These are phyloP conservation scores for Aspergillus fijiensis DNA, from an alignment of 2,329 filamentous ascomycete species.

Conservation along the genomic window DNA sequence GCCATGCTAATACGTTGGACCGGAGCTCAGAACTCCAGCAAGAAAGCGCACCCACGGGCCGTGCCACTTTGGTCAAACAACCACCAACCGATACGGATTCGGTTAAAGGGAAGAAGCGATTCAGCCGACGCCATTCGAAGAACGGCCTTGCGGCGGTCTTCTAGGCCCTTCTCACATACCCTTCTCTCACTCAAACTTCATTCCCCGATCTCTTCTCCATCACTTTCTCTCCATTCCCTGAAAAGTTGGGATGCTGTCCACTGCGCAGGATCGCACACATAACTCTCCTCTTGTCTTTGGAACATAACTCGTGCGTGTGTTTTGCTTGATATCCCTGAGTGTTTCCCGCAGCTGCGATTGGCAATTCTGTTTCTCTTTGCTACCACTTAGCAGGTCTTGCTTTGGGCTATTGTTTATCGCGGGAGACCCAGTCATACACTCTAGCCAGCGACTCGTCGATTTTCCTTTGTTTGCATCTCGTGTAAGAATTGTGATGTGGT, in stretches of 20 bases:
- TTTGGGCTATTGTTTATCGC: conserved; percentile 24
- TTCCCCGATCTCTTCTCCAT: conserved; percentile 3
- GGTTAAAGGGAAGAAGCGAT: conserved; percentile 63
- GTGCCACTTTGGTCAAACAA: conserved; percentile 46
- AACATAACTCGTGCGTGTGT: conserved; percentile 18
- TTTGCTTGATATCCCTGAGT: conserved; percentile 19
- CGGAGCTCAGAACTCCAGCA: conserved; percentile 40
- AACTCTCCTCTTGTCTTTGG: conserved; percentile 12
- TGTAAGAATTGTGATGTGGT: conserved; percentile 23
- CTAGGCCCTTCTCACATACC: conserved; percentile 40
- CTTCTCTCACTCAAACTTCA: conserved; percentile 6
- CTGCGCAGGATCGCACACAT: conserved; percentile 18
- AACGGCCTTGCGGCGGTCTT: conserved; percentile 91
- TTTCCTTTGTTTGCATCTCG: conserved; percentile 20
- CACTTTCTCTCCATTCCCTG: neutral
- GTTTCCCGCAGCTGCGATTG: conserved; percentile 16
- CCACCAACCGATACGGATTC: conserved; percentile 51
- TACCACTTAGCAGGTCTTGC: conserved; percentile 12
- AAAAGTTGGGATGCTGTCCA: conserved; percentile 7
- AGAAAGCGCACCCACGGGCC: conserved; percentile 43
- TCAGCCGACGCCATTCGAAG: conserved; percentile 91
- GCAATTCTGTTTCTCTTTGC: conserved; percentile 15
- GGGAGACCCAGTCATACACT: conserved; percentile 27
- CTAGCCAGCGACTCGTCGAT: conserved; percentile 19
- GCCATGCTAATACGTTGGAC: conserved; percentile 51